A percentile compares a stretch with the other conserved stretches of the same genome.
phyloP scores from a whole-genome alignment of 768 basidiomycete species.

The Exidia glandulosa region DNA sequence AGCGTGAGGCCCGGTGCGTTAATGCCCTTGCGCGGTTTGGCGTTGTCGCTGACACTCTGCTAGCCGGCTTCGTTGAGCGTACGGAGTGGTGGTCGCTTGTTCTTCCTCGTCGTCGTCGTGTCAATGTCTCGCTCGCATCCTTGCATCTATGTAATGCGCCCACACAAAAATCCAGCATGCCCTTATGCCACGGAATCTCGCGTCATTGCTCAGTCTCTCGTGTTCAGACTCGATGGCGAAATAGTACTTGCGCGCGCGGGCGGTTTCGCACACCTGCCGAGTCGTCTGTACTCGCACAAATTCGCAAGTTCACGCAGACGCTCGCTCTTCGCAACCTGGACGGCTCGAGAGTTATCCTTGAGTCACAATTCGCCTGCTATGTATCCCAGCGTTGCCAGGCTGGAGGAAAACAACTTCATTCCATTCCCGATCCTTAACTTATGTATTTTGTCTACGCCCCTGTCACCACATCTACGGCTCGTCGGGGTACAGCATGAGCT shows the following conservation, averaged over 20 bases:
- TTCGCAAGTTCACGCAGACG: too few species aligned
- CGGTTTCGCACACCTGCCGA: too few species aligned
- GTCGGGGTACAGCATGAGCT: constrained; percentile 77
- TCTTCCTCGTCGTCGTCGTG: neutral
- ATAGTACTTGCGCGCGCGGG: too few species aligned
- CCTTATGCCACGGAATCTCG: too few species aligned
- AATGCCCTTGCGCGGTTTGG: neutral
- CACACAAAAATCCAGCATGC: neutral
- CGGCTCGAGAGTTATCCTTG: too few species aligned
- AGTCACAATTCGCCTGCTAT: too few species aligned
- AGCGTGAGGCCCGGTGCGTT: constrained; percentile 97
- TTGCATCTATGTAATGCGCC: neutral
- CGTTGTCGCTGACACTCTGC: neutral
- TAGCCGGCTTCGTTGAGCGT: neutral
- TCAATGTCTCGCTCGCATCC: neutral
- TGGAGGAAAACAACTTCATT: neutral
- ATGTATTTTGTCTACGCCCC: neutral
- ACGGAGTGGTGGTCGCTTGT: neutral
- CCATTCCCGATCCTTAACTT: neutral
- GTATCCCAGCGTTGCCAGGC: too few species aligned
- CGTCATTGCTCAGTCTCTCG: too few species aligned
- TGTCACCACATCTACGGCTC: constrained; percentile 20
- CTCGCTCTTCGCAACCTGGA: too few species aligned
- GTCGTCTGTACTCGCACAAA: too few species aligned
- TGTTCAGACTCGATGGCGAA: too few species aligned